Evolutionary conservation across 257 asterid genomes (phyloP).

Genomic region (Capsicum pubescens): DNA sequence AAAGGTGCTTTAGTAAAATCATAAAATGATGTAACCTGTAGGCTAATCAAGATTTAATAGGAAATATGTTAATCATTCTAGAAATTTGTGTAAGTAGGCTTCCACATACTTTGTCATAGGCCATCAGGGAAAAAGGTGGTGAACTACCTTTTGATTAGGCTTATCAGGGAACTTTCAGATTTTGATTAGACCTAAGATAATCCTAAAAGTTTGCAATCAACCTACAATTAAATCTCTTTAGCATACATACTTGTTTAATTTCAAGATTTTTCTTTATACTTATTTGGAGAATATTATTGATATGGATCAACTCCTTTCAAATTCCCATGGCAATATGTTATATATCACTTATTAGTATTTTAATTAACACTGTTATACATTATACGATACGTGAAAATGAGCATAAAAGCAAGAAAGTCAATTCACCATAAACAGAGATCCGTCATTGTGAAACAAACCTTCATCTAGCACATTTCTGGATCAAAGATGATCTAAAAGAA

Average conservation of each 20-base stretch:
- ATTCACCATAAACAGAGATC: not conserved
- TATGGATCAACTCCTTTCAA: not conserved
- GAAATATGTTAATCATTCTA: not conserved
- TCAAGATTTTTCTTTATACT: not conserved
- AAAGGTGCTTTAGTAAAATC: not conserved
- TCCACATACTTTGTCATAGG: constrained; percentile 9
- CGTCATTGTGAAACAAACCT: not conserved
- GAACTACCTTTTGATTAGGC: not conserved
- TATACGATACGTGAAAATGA: not conserved
- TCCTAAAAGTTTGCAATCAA: not conserved
- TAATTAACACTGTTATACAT: not conserved
- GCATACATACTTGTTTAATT: not conserved
- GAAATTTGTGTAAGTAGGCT: constrained; percentile 30
- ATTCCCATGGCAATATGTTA: not conserved
- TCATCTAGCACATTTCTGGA: not conserved
- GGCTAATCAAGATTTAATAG: constrained; percentile 36
- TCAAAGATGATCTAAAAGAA: not conserved
- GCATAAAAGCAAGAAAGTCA: not conserved
- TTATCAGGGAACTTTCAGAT: not conserved
- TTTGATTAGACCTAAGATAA: not conserved
- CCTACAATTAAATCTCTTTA: not conserved
- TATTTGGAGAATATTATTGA: not conserved
- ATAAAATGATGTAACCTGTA: not conserved
- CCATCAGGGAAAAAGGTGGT: not conserved
- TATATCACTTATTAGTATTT: not conserved